Evolutionary conservation across 805 yeast species (phyloP).

Genomic region (Danielia oregonensis): DNA sequence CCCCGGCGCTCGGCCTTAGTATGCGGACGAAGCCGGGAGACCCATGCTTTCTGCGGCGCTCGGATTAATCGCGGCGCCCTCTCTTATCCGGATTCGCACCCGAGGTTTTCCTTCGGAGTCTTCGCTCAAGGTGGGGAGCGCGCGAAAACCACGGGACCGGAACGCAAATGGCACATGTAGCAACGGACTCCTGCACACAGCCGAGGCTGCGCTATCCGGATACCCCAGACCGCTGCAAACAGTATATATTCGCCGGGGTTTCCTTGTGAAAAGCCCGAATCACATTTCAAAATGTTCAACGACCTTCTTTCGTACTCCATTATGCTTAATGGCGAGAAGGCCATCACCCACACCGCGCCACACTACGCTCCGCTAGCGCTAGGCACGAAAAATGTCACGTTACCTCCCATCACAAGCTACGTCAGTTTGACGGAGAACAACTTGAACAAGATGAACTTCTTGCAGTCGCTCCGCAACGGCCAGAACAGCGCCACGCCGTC

Average conservation of each 20-base stretch:
- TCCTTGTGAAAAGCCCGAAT: no score
- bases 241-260: constrained; percentile 1
- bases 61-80: constrained; percentile 7
- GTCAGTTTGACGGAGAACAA: constrained; percentile 18
- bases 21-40: no score
- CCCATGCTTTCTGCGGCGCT: no score
- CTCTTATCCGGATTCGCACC: constrained; percentile 7
- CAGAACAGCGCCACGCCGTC: constrained; percentile 12
- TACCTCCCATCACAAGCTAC: constrained; percentile 15
- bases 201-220: constrained; percentile 7
- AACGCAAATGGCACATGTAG: background rate
- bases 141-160: background rate
- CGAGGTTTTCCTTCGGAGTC: constrained; percentile 6
- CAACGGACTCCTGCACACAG: background rate
- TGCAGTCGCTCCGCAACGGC: constrained; percentile 6
- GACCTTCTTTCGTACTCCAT: constrained; percentile 40
- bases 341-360: constrained; percentile 13
- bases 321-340: constrained; percentile 27
- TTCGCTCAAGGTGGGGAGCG: background rate
- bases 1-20: no score
- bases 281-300: constrained; percentile 12
- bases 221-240: constrained; percentile 18
- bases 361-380: constrained; percentile 13
- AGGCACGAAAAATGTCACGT: constrained; percentile 5
- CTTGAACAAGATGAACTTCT: constrained; percentile 15